Base-by-base conservation (phyloP, 306 rosid genomes). In the Medicago arabica region DNA sequence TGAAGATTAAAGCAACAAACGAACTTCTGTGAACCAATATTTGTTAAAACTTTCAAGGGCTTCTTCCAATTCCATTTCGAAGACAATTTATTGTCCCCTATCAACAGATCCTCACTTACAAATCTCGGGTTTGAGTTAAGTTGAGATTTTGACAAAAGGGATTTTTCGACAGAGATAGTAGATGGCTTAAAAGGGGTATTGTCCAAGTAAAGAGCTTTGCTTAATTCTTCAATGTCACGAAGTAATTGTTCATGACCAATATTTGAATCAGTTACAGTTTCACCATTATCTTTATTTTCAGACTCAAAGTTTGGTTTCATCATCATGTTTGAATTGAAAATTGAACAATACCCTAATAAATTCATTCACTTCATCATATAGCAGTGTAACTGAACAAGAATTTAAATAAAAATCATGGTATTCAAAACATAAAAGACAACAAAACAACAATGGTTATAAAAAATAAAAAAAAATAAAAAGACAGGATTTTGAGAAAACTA, bases 51-150 rank as follows among this genome's bases (percentile, higher is more conserved):
- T 80, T 88, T 90, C 64, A 92, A 87, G 51, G 97, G 90, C 69
- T 87, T 92, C 92, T 84, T 92, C 96, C 96, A 92, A 70, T 80
- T 90, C 97, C 96, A 92, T 11, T 67, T 11, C 8, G 85, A 87
- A 54, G 89, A 78, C 65, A 85, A 61, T 53, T 81, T 90, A 74
- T 75, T 87, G 11, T 87, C 87, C 81, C 67, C 71, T 3, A 16
- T 65, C 59, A 81, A 75, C 67, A 77, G 71, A 66, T 83, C 88
- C 31, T 83, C 88, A 72, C 80, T 71, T 3, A 12, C 61, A 55
- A 81, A 74, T 40, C 78, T 17, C 4, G 83, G 85, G 41, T 68
- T 83, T 6, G 82, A 77, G 58, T 61, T 36, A 64, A 76, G 69
- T 74, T 76, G 64, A 1, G 92, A 39, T 25, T 82, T 86, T 1